Evolutionary conservation across 257 asterid genomes (phyloP).

Genomic region (Penstemon barbatus): DNA sequence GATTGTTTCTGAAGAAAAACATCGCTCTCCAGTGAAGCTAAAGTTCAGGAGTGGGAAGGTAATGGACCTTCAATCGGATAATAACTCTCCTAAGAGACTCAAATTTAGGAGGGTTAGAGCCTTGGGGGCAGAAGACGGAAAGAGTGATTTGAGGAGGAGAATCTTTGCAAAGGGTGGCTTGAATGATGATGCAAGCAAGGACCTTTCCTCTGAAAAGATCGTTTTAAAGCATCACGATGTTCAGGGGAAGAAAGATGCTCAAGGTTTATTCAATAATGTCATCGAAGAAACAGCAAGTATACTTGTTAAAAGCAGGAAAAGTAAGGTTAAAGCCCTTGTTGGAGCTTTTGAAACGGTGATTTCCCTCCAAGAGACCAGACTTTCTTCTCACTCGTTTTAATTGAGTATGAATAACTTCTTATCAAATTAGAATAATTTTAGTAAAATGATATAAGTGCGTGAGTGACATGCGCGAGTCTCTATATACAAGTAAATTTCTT

Average conservation of each 20-base stretch:
- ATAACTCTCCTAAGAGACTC: constrained; percentile 54
- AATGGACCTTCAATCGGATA: constrained; percentile 59
- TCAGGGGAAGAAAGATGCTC: constrained; percentile 71
- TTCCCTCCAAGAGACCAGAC: constrained; percentile 71
- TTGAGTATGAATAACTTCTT: constrained; percentile 28
- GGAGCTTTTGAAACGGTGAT: constrained; percentile 93
- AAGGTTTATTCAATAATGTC: constrained; percentile 66
- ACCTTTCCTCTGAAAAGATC: constrained; percentile 39
- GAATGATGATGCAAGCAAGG: constrained; percentile 30
- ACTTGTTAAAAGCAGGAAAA: constrained; percentile 76
- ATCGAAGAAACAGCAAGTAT: constrained; percentile 89
- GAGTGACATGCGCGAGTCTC: constrained; percentile 28
- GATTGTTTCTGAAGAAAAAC: constrained; percentile 38
- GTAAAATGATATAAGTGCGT: constrained; percentile 28
- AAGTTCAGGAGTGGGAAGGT: constrained; percentile 75
- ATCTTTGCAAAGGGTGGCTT: constrained; percentile 39
- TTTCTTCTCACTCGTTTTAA: constrained; percentile 39
- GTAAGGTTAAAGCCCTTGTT: constrained; percentile 90
- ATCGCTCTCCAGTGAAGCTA: constrained; percentile 48
- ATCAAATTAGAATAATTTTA: constrained; percentile 19
- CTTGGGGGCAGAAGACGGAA: constrained; percentile 38
- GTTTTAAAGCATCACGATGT: constrained; percentile 67
- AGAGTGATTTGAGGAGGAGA: constrained; percentile 44
- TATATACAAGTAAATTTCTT: not conserved
- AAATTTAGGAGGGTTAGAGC: constrained; percentile 55